Conservation (phyloP, 169 alveolate species). For the Plasmodium berghei region DNA sequence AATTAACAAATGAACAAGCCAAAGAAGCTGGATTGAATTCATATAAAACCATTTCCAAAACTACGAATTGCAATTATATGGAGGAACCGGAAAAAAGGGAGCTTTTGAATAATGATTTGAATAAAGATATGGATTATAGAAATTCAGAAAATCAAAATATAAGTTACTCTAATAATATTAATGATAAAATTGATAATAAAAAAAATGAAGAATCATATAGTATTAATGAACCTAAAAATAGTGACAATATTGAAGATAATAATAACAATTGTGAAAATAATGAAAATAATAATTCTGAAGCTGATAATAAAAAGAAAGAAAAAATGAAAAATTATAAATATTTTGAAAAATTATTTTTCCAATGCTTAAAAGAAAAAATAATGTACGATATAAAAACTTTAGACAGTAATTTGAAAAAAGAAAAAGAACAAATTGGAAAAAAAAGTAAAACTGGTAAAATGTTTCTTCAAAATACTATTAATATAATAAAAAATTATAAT, state of each 20-base stretch:
- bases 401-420: conserved; percentile 55
- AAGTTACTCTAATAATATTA: not conserved
- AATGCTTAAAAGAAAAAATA: conserved; percentile 45
- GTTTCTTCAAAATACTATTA: conserved; percentile 53
- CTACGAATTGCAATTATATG: too few species aligned
- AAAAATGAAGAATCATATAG: not conserved
- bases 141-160: too few species aligned
- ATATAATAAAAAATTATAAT: conserved; percentile 35
- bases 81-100: too few species aligned
- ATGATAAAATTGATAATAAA: not conserved
- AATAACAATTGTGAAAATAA: not conserved
- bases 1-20: too few species aligned
- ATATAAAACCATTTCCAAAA: too few species aligned
- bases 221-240: not conserved
- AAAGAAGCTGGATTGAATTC: too few species aligned
- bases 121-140: too few species aligned
- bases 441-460: conserved; percentile 7
- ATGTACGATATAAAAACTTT: conserved; percentile 57
- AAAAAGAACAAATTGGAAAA: not conserved
- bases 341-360: conserved; percentile 53
- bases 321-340: conserved; percentile 23
- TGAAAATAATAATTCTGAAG: not conserved
- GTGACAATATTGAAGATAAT: not conserved
- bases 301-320: not conserved
- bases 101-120: too few species aligned